Conservation (phyloP, 208 protist genomes). For the Porcisia hertigi region DNA sequence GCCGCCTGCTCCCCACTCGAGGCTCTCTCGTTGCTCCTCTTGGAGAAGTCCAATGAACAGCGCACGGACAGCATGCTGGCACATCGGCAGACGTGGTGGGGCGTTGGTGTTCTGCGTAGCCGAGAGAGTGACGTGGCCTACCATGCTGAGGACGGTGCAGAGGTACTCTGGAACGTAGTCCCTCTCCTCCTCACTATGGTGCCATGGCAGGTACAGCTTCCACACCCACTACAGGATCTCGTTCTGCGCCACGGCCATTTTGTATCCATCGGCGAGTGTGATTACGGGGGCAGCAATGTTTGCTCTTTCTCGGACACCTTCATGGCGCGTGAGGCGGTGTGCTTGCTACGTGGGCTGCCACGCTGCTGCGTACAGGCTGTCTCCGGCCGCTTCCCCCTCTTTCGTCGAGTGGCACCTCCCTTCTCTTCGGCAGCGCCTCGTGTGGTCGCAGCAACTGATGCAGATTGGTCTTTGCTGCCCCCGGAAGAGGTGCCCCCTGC, state of each 20-base stretch:
- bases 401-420: not conserved
- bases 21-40: constrained; percentile 10
- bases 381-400: constrained; percentile 23
- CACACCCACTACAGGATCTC: not conserved
- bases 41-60: not conserved
- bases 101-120: constrained; percentile 5
- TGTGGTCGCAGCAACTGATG: not conserved
- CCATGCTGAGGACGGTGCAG: not conserved
- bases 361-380: constrained; percentile 25
- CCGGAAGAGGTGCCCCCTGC: not conserved
- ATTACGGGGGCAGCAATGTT: constrained; percentile 6
- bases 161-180: constrained; percentile 5
- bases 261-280: constrained; percentile 4
- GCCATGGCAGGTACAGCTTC: constrained; percentile 1
- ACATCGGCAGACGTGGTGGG: constrained; percentile 3
- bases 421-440: not conserved
- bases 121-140: not conserved
- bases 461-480: constrained; percentile 4
- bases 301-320: constrained; percentile 17
- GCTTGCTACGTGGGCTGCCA: constrained; percentile 37
- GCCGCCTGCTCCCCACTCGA: not conserved
- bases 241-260: constrained; percentile 11
- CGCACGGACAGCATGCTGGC: not conserved
- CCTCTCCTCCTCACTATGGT: constrained; percentile 2
- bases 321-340: constrained; percentile 20